phyloP scores from a whole-genome alignment of 345 rosid species.

The Lepidium africanum region DNA sequence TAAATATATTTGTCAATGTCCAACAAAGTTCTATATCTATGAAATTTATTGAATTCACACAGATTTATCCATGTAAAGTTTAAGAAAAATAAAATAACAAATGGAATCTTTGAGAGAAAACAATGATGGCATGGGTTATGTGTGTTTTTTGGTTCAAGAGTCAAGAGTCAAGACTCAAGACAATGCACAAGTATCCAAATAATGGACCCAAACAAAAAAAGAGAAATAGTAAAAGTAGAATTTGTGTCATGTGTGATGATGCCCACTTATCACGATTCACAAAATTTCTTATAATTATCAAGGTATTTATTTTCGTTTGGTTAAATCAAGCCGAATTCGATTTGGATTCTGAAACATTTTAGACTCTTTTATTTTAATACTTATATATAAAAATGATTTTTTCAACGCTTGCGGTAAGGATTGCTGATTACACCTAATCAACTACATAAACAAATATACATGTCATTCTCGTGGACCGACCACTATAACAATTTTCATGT shows the following conservation, averaged over 20 bases:
- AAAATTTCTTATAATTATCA: background rate
- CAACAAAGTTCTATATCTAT: too few species aligned
- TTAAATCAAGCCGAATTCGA: background rate
- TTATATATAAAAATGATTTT: too few species aligned
- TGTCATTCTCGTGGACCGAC: conserved; percentile 12
- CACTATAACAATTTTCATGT: background rate
- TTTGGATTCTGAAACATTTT: background rate
- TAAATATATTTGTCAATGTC: too few species aligned
- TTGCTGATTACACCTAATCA: too few species aligned
- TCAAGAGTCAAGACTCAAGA: conserved; percentile 13
- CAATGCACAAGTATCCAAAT: conserved; percentile 20
- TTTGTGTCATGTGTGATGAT: conserved; percentile 7
- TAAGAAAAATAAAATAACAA: background rate
- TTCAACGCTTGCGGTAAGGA: too few species aligned
- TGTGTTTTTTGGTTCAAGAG: conserved; percentile 1
- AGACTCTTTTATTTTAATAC: background rate
- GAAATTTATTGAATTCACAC: too few species aligned
- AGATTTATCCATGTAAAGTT: too few species aligned
- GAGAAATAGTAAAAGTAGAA: conserved; percentile 11
- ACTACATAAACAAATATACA: background rate
- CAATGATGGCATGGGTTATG: conserved; percentile 15
- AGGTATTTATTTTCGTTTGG: background rate
- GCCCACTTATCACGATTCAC: background rate
- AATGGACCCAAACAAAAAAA: background rate
- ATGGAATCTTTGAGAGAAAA: conserved; percentile 5